A percentile compares a stretch with the other conserved stretches of the same genome.
These are phyloP conservation scores for Tetracladium setigerum DNA, from an alignment of 495 filamentous ascomycete species.

Conservation along the genomic window DNA sequence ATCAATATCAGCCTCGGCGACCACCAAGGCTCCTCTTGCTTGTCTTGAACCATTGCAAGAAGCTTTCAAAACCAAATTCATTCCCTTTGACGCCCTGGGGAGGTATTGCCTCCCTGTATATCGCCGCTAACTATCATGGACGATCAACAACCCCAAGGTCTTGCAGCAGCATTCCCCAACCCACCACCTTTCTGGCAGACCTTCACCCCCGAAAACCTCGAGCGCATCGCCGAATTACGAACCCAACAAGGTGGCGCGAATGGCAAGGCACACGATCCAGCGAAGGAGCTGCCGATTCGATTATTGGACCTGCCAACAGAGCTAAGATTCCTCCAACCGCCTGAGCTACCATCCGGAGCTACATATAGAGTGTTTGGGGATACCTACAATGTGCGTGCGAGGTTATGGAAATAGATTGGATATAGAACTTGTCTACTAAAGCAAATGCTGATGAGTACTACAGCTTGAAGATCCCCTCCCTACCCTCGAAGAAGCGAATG, in stretches of 20 bases:
- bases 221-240: constrained; percentile 44
- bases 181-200: constrained; percentile 87
- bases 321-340: constrained; percentile 74
- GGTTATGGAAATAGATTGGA: constrained; percentile 5
- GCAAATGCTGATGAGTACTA: constrained; percentile 9
- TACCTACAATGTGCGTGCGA: constrained; percentile 45
- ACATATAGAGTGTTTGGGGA: constrained; percentile 71
- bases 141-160: constrained; percentile 34
- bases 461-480: constrained; percentile 57
- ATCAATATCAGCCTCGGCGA: no score
- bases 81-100: no score
- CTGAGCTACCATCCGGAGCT: constrained; percentile 60
- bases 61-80: background rate
- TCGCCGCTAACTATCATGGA: constrained; percentile 38
- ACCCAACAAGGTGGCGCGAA: constrained; percentile 17
- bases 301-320: constrained; percentile 59
- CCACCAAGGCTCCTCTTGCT: background rate
- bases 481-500: constrained; percentile 57
- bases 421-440: no score
- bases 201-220: constrained; percentile 74
- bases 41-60: no score
- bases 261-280: constrained; percentile 13
- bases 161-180: constrained; percentile 61
- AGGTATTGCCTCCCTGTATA: no score
- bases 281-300: constrained; percentile 7